Evolutionary conservation across 2,329 filamentous ascomycete genomes (phyloP).

Genomic region (Fusarium solani-melongenae): DNA sequence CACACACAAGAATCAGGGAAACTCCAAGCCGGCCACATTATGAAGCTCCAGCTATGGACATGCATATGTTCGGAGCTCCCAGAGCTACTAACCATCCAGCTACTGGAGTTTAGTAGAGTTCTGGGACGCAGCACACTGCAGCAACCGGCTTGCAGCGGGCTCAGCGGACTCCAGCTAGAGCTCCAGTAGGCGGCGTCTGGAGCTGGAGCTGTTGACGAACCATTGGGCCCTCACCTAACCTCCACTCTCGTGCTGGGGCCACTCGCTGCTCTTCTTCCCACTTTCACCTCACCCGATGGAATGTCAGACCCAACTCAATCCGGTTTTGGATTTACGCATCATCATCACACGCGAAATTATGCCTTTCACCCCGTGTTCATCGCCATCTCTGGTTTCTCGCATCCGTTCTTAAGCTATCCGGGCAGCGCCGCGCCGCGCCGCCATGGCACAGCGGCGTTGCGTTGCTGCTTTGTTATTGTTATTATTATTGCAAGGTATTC

Average conservation of each 20-base stretch:
- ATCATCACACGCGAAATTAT: constrained; percentile 23
- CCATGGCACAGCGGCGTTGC: background rate
- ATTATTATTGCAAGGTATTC: constrained; percentile 10
- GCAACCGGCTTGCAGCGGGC: constrained; percentile 2
- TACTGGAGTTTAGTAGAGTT: background rate
- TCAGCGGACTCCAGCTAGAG: background rate
- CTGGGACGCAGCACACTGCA: constrained; percentile 3
- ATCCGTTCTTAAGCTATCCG: background rate
- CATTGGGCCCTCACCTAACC: background rate
- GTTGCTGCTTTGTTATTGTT: background rate
- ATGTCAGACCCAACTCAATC: constrained; percentile 32
- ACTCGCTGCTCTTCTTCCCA: constrained; percentile 1
- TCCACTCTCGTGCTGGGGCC: background rate
- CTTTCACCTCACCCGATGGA: constrained; percentile 16
- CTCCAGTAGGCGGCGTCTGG: background rate
- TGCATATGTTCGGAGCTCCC: background rate
- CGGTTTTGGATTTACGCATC: constrained; percentile 26
- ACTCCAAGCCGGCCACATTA: background rate
- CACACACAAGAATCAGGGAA: constrained; percentile 4
- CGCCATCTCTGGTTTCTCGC: constrained; percentile 18
- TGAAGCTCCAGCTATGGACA: background rate
- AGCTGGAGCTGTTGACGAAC: background rate
- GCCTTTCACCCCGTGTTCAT: constrained; percentile 14
- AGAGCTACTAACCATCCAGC: background rate
- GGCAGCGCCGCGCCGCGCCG: background rate